phyloP scores from a whole-genome alignment of 148 eudicot genomes.

The Silene latifolia region DNA sequence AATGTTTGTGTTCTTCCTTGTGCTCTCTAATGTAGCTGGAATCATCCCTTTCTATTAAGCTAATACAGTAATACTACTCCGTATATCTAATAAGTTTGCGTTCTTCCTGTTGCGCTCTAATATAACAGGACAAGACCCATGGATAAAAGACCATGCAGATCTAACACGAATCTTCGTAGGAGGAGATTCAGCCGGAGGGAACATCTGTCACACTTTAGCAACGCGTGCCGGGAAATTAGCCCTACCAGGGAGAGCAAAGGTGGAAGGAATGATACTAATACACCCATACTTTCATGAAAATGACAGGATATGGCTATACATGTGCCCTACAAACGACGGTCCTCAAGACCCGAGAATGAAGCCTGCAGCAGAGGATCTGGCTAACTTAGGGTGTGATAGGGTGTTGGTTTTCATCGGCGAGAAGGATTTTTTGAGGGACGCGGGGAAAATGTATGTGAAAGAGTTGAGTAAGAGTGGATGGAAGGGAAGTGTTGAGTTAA shows the following conservation, averaged over 20 bases:
- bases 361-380: conserved; percentile 30
- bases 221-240: conserved; percentile 4
- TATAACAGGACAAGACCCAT: conserved; percentile 17
- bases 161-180: conserved; percentile 30
- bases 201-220: conserved; percentile 30
- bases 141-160: conserved; percentile 33
- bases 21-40: too few species aligned
- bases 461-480: conserved; percentile 38
- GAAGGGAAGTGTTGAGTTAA: conserved; percentile 31
- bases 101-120: not conserved
- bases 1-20: too few species aligned
- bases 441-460: conserved; percentile 27
- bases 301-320: conserved; percentile 38
- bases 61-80: too few species aligned
- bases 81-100: too few species aligned
- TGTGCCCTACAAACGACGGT: conserved; percentile 34
- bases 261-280: conserved; percentile 24
- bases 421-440: conserved; percentile 24
- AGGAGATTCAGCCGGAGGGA: conserved; percentile 52
- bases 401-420: conserved; percentile 36
- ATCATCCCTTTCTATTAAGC: too few species aligned
- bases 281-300: conserved; percentile 35
- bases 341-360: conserved; percentile 32
- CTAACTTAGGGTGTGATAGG: conserved; percentile 22
- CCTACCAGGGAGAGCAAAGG: not conserved